Base-by-base conservation (phyloP, 352 stramenopile genomes). In the Phytophthora multivora region DNA sequence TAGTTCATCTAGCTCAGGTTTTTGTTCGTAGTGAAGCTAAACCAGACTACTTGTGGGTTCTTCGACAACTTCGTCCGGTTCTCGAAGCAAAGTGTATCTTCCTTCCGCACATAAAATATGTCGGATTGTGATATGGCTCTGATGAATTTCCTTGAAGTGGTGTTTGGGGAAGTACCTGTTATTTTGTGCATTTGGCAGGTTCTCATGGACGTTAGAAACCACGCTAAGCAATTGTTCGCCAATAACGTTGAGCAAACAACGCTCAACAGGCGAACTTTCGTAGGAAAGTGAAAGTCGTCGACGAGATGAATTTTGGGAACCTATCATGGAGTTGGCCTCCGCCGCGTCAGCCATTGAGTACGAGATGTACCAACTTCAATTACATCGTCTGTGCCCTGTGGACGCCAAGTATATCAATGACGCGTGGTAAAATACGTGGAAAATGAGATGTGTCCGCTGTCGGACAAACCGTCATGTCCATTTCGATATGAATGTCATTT, bases 151-250 rank as follows among this genome's bases (percentile, higher is more conserved):
- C 23, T 35, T 1, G 41, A 49, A n/a, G 19, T 4, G 2, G 19
- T 35, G 5, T 49, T 31, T 12, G 19, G 0, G 1, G 41, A 33
- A 5, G 23, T 49, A 2, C 41, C 41, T 10, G 41, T 49, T 4
- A n/a, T 49, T n/a, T 49, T 49, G 10, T 49, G 41, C 11, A 23
- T 49, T 30, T 49, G 41, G 41, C 41, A 49, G 7, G 35, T 49
- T 12, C 31, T 49, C 15, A 15, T 15, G 1, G 41, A 35, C 33
- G 41, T 49, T 6, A 16, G 41, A 7, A 49, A 35, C 18, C 23
- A 49, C 18, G 41, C 41, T 7, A n/a, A 35, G 11, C 41, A 49
- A 15, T 8, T 10, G 6, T 49, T 49, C 8, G 19, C 35, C 11
- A 41, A 41, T 5, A 3, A 41, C 2, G 35, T 5, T 11, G 35